These are phyloP conservation scores for Ceratocystis albifundus DNA, from an alignment of 2,329 filamentous ascomycete species.

Conservation along the genomic window DNA sequence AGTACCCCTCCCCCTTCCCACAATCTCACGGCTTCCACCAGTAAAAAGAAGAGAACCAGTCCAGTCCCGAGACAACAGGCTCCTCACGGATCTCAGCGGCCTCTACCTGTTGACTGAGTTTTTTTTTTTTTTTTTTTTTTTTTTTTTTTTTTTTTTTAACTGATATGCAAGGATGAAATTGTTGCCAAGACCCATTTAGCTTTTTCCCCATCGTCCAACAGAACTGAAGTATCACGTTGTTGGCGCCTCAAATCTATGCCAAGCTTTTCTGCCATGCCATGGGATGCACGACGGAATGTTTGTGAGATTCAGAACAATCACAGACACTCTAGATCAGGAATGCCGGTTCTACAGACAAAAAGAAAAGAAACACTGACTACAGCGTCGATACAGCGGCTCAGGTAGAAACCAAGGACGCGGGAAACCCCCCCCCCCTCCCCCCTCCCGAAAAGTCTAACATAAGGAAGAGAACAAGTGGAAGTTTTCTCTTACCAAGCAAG, in stretches of 20 bases:
- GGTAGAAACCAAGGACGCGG: background rate
- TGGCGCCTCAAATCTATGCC: conserved; percentile 5
- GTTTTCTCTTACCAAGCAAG: conserved; percentile 1
- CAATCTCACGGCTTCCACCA: background rate
- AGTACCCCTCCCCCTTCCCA: background rate
- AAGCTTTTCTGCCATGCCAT: conserved; percentile 15
- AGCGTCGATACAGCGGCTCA: background rate
- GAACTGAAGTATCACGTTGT: conserved; percentile 1
- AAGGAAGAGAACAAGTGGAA: background rate
- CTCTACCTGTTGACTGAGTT: background rate
- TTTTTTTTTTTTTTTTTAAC: conserved; percentile 1
- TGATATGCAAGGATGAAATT: conserved; percentile 14
- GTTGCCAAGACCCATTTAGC: conserved; percentile 14
- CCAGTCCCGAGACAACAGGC: conserved; percentile 2
- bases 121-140: conserved; percentile 1
- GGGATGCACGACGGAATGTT: conserved; percentile 12
- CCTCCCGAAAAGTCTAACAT: background rate
- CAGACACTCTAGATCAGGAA: background rate
- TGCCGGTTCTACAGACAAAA: background rate
- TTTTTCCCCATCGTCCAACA: conserved; percentile 6
- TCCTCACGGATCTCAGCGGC: conserved; percentile 2
- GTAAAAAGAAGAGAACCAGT: background rate
- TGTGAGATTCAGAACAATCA: conserved; percentile 8
- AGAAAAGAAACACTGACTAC: background rate
- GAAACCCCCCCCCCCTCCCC: too few species aligned